A percentile compares a stretch with the other conserved stretches of the same genome.
Evolutionary conservation across 2,329 filamentous ascomycete species (phyloP).

Genomic region (Penicillium oxalicum): DNA sequence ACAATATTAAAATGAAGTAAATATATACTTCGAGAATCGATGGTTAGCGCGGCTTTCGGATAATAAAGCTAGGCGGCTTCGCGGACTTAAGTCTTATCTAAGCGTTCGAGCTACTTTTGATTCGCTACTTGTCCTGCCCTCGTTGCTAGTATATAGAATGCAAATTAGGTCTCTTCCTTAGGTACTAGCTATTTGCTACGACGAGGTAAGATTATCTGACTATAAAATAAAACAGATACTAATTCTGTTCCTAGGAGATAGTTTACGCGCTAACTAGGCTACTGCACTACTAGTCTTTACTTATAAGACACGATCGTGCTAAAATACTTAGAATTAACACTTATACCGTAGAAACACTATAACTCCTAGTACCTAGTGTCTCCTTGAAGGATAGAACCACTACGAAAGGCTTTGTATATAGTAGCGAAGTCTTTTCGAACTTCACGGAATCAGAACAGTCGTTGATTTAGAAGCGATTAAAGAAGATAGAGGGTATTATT

Average conservation of each 20-base stretch:
- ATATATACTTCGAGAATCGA: slow-evolving; percentile 14
- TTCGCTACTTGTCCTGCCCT: slow-evolving; percentile 3
- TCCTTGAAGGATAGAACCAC: neutral
- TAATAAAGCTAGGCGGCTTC: slow-evolving; percentile 15
- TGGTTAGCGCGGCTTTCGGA: slow-evolving; percentile 11
- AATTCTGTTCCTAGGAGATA: neutral
- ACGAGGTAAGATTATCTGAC: neutral
- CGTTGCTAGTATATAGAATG: slow-evolving; percentile 3
- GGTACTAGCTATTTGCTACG: neutral
- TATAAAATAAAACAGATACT: neutral
- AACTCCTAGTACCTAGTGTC: neutral
- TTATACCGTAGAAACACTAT: neutral
- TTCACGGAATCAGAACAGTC: neutral
- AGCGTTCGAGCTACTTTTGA: slow-evolving; percentile 6
- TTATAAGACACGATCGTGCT: neutral
- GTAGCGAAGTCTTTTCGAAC: neutral
- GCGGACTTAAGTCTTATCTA: slow-evolving; percentile 8
- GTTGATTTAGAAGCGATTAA: neutral
- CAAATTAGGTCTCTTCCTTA: neutral
- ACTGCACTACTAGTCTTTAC: neutral
- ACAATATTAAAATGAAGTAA: slow-evolving; percentile 18
- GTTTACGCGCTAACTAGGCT: neutral
- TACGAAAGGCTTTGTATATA: neutral
- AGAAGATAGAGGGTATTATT: slow-evolving; percentile 1
- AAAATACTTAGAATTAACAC: neutral